Percentiles rank a stretch among this genome's conserved stretches.
Evolutionary conservation across 495 filamentous ascomycete genomes (phyloP).

Genomic region (Talaromyces borbonicus): DNA sequence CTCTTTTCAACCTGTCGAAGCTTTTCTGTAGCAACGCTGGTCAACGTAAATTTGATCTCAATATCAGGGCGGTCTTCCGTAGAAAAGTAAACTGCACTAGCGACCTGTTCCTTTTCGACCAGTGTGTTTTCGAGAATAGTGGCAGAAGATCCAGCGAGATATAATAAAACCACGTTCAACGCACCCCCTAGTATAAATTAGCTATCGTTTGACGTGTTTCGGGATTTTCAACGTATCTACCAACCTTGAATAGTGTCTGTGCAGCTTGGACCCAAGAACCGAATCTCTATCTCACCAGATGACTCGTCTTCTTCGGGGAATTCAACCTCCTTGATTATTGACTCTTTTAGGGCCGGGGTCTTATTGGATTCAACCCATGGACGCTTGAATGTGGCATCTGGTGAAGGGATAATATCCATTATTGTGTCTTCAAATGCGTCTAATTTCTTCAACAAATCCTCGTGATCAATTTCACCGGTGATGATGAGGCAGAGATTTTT

Average conservation of each 20-base stretch:
- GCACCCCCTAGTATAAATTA: conserved; percentile 44
- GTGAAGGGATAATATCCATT: conserved; percentile 63
- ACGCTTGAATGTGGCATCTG: conserved; percentile 66
- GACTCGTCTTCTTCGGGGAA: conserved; percentile 98
- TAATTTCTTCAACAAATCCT: conserved; percentile 65
- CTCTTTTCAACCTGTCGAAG: conserved; percentile 73
- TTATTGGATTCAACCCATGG: conserved; percentile 86
- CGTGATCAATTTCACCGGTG: conserved; percentile 80
- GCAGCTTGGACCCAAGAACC: conserved; percentile 75
- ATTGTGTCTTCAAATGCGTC: conserved; percentile 86
- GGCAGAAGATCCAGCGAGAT: conserved; percentile 85
- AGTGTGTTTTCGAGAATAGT: conserved; percentile 84
- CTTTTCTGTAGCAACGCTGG: conserved; percentile 77
- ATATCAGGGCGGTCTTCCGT: conserved; percentile 70
- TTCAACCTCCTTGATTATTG: conserved; percentile 63
- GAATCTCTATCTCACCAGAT: conserved; percentile 72
- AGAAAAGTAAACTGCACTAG: conserved; percentile 68
- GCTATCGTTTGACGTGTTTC: conserved; percentile 7
- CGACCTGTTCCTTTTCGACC: conserved; percentile 87
- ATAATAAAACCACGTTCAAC: conserved; percentile 65
- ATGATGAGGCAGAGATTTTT: conserved; percentile 89
- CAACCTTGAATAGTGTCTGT: conserved; percentile 47
- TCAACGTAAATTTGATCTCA: conserved; percentile 72
- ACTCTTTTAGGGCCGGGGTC: conserved; percentile 58
- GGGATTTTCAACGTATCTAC: conserved; percentile 10